These are phyloP conservation scores for Podaxis carcinomalis DNA, from an alignment of 768 basidiomycete species.

Conservation along the genomic window DNA sequence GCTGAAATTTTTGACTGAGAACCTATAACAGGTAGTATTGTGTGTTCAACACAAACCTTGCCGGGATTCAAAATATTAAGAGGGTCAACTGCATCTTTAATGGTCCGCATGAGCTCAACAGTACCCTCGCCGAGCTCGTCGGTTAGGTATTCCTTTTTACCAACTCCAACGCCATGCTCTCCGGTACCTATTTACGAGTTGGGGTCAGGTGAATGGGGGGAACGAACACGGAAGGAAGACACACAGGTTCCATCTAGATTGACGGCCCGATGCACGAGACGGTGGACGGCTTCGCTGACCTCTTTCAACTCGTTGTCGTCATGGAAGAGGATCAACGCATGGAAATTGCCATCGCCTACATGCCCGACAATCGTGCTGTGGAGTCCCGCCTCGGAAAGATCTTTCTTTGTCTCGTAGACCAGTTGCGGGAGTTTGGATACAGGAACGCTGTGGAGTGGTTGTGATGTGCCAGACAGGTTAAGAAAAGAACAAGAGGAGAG, in stretches of 20 bases:
- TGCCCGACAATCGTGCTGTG: slow-evolving; percentile 76
- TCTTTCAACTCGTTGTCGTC: slow-evolving; percentile 52
- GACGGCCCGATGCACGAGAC: slow-evolving; percentile 69
- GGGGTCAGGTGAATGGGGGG: neutral
- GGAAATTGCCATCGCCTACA: slow-evolving; percentile 70
- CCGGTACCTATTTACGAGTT: slow-evolving; percentile 55
- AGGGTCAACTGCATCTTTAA: slow-evolving; percentile 80
- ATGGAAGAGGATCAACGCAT: slow-evolving; percentile 53
- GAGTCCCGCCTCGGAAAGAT: slow-evolving; percentile 54
- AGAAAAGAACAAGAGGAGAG: neutral
- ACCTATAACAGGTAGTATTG: slow-evolving; percentile 10
- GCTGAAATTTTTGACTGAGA: slow-evolving; percentile 16
- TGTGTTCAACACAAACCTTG: slow-evolving; percentile 38
- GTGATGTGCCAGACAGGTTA: neutral
- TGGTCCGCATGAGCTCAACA: slow-evolving; percentile 78
- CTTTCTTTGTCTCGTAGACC: slow-evolving; percentile 75
- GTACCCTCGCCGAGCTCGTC: slow-evolving; percentile 84
- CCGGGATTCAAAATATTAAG: slow-evolving; percentile 83
- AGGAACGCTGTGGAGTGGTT: slow-evolving; percentile 45
- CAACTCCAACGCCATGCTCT: slow-evolving; percentile 85
- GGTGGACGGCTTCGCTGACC: slow-evolving; percentile 59
- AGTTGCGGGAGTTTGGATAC: slow-evolving; percentile 66
- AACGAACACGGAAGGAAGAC: slow-evolving; percentile 17
- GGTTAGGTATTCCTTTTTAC: slow-evolving; percentile 78
- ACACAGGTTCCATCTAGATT: slow-evolving; percentile 73